phyloP scores from a whole-genome alignment of 192 early-diverging fungal species.

The Dissophora globulifera region DNA sequence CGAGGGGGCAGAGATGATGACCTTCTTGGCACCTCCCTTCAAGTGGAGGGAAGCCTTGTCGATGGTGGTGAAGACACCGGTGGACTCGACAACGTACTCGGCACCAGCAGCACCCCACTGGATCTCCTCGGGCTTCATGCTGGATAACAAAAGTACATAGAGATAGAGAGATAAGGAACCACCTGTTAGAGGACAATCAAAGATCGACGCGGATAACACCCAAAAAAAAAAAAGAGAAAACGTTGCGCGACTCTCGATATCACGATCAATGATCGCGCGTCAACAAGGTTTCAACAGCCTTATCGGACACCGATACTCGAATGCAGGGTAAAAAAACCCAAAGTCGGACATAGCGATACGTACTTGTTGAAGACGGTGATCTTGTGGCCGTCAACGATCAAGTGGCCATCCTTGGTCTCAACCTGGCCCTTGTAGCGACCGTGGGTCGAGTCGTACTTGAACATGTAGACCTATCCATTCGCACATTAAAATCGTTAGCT shows the following conservation, averaged over 20 bases:
- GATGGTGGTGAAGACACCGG: slow-evolving; percentile 96
- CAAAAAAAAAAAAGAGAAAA: neutral
- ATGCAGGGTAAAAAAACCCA: too few relatives aligned
- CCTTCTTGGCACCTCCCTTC: slow-evolving; percentile 95
- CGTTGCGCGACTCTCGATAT: slow-evolving; percentile 3
- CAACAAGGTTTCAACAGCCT: slow-evolving; percentile 7
- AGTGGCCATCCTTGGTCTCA: slow-evolving; percentile 82
- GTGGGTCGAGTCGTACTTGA: slow-evolving; percentile 99
- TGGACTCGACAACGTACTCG: slow-evolving; percentile 98
- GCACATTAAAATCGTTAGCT: neutral
- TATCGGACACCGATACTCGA: too few relatives aligned
- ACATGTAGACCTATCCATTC: slow-evolving; percentile 80
- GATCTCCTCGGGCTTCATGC: slow-evolving; percentile 84
- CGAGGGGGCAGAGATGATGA: slow-evolving; percentile 98
- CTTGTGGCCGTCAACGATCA: slow-evolving; percentile 86
- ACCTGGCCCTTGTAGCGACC: slow-evolving; percentile 92
- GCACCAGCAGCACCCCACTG: slow-evolving; percentile 88
- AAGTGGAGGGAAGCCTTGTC: slow-evolving; percentile 91
- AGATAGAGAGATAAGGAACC: neutral
- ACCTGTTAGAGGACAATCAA: slow-evolving; percentile 2
- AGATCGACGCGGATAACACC: neutral
- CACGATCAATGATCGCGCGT: neutral
- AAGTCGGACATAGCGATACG: neutral
- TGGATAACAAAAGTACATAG: slow-evolving; percentile 3
- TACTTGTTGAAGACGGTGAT: slow-evolving; percentile 83